Conservation (phyloP, 352 stramenopile genomes). For the Globisporangium ultimum region DNA sequence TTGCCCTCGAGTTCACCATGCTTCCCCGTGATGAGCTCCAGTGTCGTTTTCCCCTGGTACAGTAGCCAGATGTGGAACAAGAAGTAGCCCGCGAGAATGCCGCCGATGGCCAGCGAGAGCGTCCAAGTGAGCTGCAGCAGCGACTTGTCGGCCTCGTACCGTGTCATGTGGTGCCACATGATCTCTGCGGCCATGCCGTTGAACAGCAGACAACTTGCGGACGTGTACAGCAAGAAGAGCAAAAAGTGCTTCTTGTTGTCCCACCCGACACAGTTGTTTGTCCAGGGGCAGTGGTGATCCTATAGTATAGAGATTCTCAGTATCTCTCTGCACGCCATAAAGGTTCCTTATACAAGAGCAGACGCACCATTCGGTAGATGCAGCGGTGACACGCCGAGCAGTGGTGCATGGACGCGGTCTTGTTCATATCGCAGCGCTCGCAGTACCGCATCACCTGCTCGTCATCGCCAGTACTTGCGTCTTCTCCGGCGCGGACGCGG, state of each 20-base stretch:
- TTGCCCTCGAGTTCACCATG: constrained; percentile 45
- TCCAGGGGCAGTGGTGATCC: constrained; percentile 86
- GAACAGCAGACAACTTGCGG: constrained; percentile 60
- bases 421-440: constrained; percentile 67
- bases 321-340: not conserved
- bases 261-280: constrained; percentile 80
- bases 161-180: constrained; percentile 15
- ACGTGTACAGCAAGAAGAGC: constrained; percentile 78
- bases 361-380: constrained; percentile 67
- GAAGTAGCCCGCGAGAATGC: constrained; percentile 64
- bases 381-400: constrained; percentile 74
- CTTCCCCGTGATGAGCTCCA: constrained; percentile 63
- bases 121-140: constrained; percentile 45
- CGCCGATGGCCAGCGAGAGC: constrained; percentile 51
- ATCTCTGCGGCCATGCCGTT: constrained; percentile 33
- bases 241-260: constrained; percentile 85
- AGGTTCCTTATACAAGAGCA: not conserved
- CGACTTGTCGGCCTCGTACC: constrained; percentile 16
- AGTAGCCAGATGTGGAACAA: constrained; percentile 77
- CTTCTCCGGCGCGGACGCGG: constrained; percentile 11
- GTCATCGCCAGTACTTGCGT: constrained; percentile 5
- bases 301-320: constrained; percentile 7
- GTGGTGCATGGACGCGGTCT: constrained; percentile 63
- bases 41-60: constrained; percentile 58
- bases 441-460: constrained; percentile 52